phyloP scores from a whole-genome alignment of 2,329 filamentous ascomycete genomes.

The Coniochaeta sp. region DNA sequence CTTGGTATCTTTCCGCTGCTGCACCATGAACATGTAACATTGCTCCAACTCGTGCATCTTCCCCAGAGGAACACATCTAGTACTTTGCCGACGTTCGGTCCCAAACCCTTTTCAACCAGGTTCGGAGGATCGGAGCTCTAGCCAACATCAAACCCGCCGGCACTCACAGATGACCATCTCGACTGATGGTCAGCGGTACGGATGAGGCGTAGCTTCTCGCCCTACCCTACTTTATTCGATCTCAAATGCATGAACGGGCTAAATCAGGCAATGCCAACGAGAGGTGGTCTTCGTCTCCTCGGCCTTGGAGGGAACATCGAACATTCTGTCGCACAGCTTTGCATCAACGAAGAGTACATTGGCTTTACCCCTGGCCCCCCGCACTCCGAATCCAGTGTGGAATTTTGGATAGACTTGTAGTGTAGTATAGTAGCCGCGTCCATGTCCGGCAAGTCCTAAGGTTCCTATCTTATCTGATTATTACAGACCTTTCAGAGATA shows the following conservation, averaged over 20 bases:
- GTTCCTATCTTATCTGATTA: neutral
- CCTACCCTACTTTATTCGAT: neutral
- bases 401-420: neutral
- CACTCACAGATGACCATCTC: neutral
- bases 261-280: neutral
- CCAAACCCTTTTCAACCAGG: neutral
- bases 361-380: neutral
- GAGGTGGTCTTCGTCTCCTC: neutral
- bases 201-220: neutral
- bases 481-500: neutral
- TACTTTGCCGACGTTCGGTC: neutral
- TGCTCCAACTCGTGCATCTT: neutral
- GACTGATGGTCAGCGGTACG: neutral
- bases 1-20: neutral
- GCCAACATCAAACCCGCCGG: neutral
- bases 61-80: neutral
- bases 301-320: neutral
- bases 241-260: neutral
- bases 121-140: neutral
- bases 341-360: neutral
- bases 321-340: neutral
- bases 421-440: too few species aligned
- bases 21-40: neutral
- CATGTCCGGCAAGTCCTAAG: neutral
- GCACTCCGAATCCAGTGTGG: neutral